Conservation (phyloP, 2,329 filamentous ascomycete genomes). For the Podosphaera aphanis region DNA sequence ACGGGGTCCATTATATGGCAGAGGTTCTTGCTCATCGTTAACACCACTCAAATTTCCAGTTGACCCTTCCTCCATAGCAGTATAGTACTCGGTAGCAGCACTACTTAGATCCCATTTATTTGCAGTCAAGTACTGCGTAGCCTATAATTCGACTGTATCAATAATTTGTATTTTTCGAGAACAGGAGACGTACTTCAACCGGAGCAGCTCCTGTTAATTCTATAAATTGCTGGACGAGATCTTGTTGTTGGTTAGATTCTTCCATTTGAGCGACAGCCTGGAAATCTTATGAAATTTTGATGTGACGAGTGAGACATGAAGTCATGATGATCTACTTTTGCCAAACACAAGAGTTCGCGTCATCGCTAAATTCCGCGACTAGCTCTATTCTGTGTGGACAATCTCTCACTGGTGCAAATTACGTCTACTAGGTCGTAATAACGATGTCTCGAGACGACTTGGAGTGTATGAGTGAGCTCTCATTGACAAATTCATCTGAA, state of each 20-base stretch:
- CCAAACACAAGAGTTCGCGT: background rate
- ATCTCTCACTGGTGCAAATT: background rate
- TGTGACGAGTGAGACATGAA: background rate
- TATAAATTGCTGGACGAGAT: conserved; percentile 28
- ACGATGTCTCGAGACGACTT: conserved; percentile 4
- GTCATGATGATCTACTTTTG: background rate
- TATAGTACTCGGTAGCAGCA: conserved; percentile 39
- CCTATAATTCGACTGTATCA: conserved; percentile 21
- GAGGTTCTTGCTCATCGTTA: conserved; percentile 18
- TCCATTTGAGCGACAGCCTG: conserved; percentile 9
- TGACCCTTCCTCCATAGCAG: conserved; percentile 27
- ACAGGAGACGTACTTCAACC: conserved; percentile 20
- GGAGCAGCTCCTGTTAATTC: conserved; percentile 28
- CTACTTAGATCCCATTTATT: conserved; percentile 42
- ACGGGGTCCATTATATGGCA: conserved; percentile 32
- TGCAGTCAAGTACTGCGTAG: conserved; percentile 38
- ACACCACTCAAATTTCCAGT: conserved; percentile 16
- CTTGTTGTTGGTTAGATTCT: conserved; percentile 21
- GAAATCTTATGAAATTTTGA: background rate
- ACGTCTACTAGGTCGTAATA: background rate
- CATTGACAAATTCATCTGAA: conserved; percentile 59
- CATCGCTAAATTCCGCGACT: background rate
- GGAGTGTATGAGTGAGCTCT: conserved; percentile 43
- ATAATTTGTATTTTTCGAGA: conserved; percentile 3
- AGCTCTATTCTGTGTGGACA: background rate